Conservation (phyloP, 1,284 basidiomycete species). For the Austroboletus niveus region DNA sequence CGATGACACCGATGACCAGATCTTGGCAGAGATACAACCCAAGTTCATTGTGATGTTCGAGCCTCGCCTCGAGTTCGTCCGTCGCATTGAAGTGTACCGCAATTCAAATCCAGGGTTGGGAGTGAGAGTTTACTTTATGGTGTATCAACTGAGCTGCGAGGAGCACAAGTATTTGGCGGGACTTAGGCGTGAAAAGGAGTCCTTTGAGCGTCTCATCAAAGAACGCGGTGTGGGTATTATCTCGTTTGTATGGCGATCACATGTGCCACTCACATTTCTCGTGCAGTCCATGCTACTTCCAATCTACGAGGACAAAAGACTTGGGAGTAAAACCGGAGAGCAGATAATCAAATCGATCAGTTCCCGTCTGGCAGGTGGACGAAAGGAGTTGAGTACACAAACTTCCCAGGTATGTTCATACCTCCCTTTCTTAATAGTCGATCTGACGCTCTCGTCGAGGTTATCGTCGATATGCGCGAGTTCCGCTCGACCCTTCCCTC, state of each 20-base stretch:
- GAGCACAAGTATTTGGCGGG: conserved; percentile 94
- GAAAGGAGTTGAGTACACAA: conserved; percentile 63
- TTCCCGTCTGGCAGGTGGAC: conserved; percentile 84
- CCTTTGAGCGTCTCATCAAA: conserved; percentile 91
- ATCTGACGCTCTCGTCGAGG: conserved; percentile 41
- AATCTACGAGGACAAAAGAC: conserved; percentile 71
- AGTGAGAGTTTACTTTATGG: conserved; percentile 94
- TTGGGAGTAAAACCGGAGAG: conserved; percentile 43
- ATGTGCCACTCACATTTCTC: background rate
- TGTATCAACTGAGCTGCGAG: conserved; percentile 91
- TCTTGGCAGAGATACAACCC: conserved; percentile 87
- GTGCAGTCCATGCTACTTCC: conserved; percentile 87
- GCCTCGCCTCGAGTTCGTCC: conserved; percentile 89
- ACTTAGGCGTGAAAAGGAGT: conserved; percentile 89
- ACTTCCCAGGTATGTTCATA: conserved; percentile 60
- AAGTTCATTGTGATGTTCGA: conserved; percentile 96
- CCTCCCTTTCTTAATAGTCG: background rate
- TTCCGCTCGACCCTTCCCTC: conserved; percentile 93
- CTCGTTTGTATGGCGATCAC: background rate
- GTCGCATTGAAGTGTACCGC: conserved; percentile 91
- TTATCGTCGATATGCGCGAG: conserved; percentile 96
- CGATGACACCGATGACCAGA: conserved; percentile 89
- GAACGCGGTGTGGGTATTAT: conserved; percentile 76
- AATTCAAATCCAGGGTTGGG: conserved; percentile 77
- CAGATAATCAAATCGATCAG: conserved; percentile 84